These are phyloP conservation scores for Candida suzukii DNA, from an alignment of 805 yeast genomes.

Conservation along the genomic window DNA sequence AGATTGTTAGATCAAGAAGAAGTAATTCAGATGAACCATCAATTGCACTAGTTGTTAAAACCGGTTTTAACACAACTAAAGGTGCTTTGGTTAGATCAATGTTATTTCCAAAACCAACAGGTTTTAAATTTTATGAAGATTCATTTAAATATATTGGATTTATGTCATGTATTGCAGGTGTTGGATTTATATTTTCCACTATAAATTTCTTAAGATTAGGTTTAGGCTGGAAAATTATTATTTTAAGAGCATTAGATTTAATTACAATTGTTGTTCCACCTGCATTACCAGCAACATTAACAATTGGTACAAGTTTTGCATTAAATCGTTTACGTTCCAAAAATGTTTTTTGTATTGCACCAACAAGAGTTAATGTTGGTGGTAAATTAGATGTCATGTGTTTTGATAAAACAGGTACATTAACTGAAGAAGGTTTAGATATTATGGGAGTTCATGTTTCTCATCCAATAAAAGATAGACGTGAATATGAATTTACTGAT, in stretches of 20 bases:
- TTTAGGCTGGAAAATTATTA: conserved; percentile 58
- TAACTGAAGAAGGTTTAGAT: conserved; percentile 95
- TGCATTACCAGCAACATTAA: conserved; percentile 93
- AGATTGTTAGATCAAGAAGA: conserved; percentile 73
- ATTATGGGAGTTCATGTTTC: conserved; percentile 49
- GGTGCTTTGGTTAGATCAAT: conserved; percentile 91
- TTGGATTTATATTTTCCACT: conserved; percentile 83
- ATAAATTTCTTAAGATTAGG: conserved; percentile 76
- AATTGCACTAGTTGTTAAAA: conserved; percentile 77
- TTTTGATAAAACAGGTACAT: conserved; percentile 95
- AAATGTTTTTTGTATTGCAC: conserved; percentile 83
- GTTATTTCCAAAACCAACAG: conserved; percentile 93
- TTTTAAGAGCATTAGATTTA: conserved; percentile 85
- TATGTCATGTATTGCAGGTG: conserved; percentile 76
- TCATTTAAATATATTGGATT: conserved; percentile 95
- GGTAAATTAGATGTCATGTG: conserved; percentile 88
- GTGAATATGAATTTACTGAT: conserved; percentile 20
- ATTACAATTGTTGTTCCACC: conserved; percentile 98
- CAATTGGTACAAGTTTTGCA: conserved; percentile 95
- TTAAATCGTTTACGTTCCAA: conserved; percentile 62
- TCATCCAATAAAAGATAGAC: conserved; percentile 24
- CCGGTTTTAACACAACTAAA: conserved; percentile 93
- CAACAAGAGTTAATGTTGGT: conserved; percentile 92
- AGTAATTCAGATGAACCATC: conserved; percentile 59
- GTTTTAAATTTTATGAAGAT: conserved; percentile 89